These are phyloP conservation scores for Pascua sp. DNA, from an alignment of 1,284 basidiomycete species.

Conservation along the genomic window DNA sequence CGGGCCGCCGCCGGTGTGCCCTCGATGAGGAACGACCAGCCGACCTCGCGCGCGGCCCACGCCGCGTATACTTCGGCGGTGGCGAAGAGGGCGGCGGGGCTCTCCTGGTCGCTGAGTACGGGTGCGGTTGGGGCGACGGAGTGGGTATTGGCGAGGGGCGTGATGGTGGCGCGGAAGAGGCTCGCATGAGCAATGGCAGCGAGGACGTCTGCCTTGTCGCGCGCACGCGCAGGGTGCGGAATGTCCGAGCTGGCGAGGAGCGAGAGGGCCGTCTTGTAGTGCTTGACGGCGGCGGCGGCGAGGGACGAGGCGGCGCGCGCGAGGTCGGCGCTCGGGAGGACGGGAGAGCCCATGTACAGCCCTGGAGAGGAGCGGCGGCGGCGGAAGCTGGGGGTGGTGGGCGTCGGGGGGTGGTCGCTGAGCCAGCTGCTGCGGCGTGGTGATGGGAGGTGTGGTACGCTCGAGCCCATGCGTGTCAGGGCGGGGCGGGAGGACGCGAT, in stretches of 20 bases:
- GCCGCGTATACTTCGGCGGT: conserved; percentile 48
- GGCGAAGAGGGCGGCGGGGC: conserved; percentile 36
- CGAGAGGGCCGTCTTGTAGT: conserved; percentile 45
- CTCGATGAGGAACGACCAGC: conserved; percentile 49
- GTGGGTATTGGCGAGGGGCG: conserved; percentile 13
- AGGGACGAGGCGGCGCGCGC: conserved; percentile 40
- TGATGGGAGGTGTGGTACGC: no score
- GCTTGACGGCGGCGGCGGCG: conserved; percentile 38
- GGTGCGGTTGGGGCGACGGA: not conserved
- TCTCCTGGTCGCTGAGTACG: conserved; percentile 15
- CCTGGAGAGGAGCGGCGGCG: no score
- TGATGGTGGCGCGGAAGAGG: conserved; percentile 40
- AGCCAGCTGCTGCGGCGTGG: no score
- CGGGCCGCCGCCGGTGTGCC: conserved; percentile 34
- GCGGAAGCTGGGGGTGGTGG: no score
- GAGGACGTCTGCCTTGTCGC: conserved; percentile 38
- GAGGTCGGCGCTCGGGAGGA: conserved; percentile 19
- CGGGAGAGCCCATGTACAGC: not conserved
- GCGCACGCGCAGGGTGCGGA: conserved; percentile 28
- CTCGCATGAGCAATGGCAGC: conserved; percentile 35
- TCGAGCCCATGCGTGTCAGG: no score
- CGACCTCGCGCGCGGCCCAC: conserved; percentile 49
- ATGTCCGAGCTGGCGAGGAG: conserved; percentile 32
- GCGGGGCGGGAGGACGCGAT: no score
- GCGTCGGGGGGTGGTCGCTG: no score